phyloP scores from a whole-genome alignment of 2,329 filamentous ascomycete genomes.

The Pezicula neosporulosa region DNA sequence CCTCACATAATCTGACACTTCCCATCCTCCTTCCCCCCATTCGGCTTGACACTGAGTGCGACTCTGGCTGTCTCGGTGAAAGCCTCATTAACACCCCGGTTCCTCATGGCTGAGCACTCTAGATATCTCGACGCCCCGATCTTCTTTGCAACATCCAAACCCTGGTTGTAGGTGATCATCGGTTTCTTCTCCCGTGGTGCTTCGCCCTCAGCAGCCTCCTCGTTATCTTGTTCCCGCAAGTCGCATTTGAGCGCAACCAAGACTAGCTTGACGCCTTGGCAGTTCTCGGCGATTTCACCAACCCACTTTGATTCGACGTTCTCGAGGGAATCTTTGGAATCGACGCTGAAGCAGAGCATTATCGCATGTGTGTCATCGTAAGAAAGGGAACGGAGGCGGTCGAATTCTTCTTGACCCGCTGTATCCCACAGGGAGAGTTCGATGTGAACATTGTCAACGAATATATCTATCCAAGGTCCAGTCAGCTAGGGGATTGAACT shows the following conservation, averaged over 20 bases:
- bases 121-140: slow-evolving; percentile 93
- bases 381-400: slow-evolving; percentile 88
- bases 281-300: slow-evolving; percentile 96
- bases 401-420: slow-evolving; percentile 98
- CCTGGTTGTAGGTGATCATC: slow-evolving; percentile 87
- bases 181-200: slow-evolving; percentile 58
- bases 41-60: slow-evolving; percentile 70
- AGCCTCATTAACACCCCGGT: slow-evolving; percentile 95
- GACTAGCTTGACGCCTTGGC: slow-evolving; percentile 90
- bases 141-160: slow-evolving; percentile 83
- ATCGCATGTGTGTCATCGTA: slow-evolving; percentile 98
- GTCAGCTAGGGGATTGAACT: not conserved
- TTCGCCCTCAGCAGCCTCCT: slow-evolving; percentile 49
- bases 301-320: slow-evolving; percentile 99
- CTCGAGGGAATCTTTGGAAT: slow-evolving; percentile 93
- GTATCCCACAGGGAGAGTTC: slow-evolving; percentile 98
- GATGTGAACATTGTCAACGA: slow-evolving; percentile 95
- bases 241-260: slow-evolving; percentile 97
- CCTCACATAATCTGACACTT: slow-evolving; percentile 58
- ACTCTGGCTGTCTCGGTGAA: slow-evolving; percentile 97
- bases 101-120: slow-evolving; percentile 98
- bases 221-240: slow-evolving; percentile 69
- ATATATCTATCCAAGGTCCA: slow-evolving; percentile 68
- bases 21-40: slow-evolving; percentile 51
- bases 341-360: slow-evolving; percentile 98